Base-by-base conservation (phyloP, 2,329 filamentous ascomycete genomes). In the Cordyceps cateniannulata region DNA sequence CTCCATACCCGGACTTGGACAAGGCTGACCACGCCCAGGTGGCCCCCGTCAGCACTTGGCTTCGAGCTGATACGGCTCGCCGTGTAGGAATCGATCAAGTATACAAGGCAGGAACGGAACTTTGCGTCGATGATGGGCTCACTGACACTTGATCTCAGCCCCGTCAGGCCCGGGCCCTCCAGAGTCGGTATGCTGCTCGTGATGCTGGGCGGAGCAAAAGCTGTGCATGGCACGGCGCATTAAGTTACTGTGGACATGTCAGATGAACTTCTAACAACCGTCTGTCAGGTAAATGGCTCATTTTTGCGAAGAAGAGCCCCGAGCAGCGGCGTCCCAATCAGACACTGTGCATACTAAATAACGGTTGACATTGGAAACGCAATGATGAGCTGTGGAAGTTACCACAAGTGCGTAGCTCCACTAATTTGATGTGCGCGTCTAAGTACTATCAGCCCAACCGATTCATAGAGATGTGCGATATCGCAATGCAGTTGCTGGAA, bases 11-110 rank as follows among this genome's bases (percentile, higher is more conserved):
- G 24, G 24, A 24, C 25, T 14, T 24, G 14, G 53, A 42, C 53
- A 56, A 47, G 53, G 53, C 53, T 56, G 53, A 47, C 53, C 27
- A 14, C 7, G 22, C 24, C 16, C 7, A 32, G 14, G 47, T 51
- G 27, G 49, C 40, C 20, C 35, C 42, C 18, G 53, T 47, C 53
- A 56, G 53, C 53, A 56, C 53, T 56, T 44, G 38, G 25, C 42
- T 35, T 55, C 42, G 16, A 45, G 42, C 40, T 47, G 53, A 32
- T 47, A 47, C 42, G n/a, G 40, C 42, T 27, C 42, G 53, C 25
- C 16, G 25, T 29, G 25, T 35, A 35, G 24, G 38, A 56, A 56
- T 56, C 40, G 53, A 56, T 47, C 53, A 54, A n/a, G 32, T 2
- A 27, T 14, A 24, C 25, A n/a, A 20, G 35, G 20, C 14, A 32